Evolutionary conservation across 2,329 filamentous ascomycete species (phyloP), one percentile per base, ranked within the genome.

Genomic region (Aspergillus brunneoviolaceus): DNA sequence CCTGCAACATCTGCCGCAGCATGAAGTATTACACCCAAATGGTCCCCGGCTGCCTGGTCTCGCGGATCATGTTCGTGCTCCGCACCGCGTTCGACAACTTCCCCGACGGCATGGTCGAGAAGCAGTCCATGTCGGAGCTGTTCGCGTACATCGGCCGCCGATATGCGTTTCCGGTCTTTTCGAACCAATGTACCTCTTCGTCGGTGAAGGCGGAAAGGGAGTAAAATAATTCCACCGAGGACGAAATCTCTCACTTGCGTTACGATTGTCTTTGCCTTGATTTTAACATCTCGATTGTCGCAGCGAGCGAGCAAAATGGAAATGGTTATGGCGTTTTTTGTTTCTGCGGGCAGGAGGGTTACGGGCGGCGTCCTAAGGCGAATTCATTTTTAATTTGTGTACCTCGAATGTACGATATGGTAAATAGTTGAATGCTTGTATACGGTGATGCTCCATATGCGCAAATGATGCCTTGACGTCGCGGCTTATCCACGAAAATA

Each of bases 1-100:
- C 69, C 19, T 71, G 70, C 61, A 67, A 70, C 48, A 72, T 72
- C 55, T 72, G 70, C 47, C 69, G 70, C 39, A 72, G 69, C 57
- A 67, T 71, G 64, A 69, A 67, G 50, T 72, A 69, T 52, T 72
- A 70, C 52, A 54, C 70, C 12, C 61, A 62, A 25, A 65, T 61
- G 3, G 62, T 65, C n/a, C 70, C 70, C 10, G 70, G 70, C 2
- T 68, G 58, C 33, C 47, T 72, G 5, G 62, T 71, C 2, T 70
- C 67, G 12, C 70, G 70, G 11, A 62, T 70, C n/a, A 71, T 71
- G 65, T 72, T 72, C 39, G 64, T 68, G 3, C 61, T 72, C 19
- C 68, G 69, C 12, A 65, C 67, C 2, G 66, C 70, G 1, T 72
- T 69, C 47, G 69, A 71, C 54, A 65, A 60, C 3, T 68, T 72